phyloP scores from a whole-genome alignment of 2,329 filamentous ascomycete species.

The Aspergillus tubingensis region DNA sequence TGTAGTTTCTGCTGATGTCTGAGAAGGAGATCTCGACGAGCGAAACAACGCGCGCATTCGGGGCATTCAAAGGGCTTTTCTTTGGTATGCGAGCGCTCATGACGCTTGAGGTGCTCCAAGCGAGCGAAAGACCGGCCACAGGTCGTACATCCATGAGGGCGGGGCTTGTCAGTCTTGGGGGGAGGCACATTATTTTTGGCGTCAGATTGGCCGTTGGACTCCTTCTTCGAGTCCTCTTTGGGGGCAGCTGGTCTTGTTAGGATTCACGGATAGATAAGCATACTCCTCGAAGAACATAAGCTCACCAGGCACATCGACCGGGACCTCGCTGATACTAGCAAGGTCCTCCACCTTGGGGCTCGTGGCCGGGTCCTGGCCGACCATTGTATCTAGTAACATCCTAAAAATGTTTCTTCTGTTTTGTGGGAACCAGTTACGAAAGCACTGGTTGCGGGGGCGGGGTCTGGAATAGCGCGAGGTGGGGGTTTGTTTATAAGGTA shows the following conservation, averaged over 20 bases:
- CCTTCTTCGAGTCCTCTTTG: conserved; percentile 34
- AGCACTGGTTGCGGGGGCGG: conserved; percentile 1
- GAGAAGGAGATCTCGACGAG: conserved; percentile 84
- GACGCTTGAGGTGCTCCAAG: conserved; percentile 93
- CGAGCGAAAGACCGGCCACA: conserved; percentile 92
- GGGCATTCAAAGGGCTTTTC: conserved; percentile 98
- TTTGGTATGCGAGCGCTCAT: conserved; percentile 97
- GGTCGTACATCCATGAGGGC: conserved; percentile 89
- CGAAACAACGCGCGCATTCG: conserved; percentile 92
- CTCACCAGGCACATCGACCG: conserved; percentile 43
- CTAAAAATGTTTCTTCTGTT: conserved; percentile 13
- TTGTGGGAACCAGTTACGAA: conserved; percentile 3
- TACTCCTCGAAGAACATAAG: conserved; percentile 15
- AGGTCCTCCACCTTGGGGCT: conserved; percentile 42
- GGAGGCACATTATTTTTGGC: conserved; percentile 57
- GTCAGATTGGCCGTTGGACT: conserved; percentile 28
- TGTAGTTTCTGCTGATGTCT: conserved; percentile 98
- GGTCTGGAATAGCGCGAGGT: neutral
- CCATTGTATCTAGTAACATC: conserved; percentile 44
- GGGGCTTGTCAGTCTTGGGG: conserved; percentile 95
- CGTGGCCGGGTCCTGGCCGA: conserved; percentile 36
- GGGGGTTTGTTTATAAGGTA: neutral
- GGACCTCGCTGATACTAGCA: conserved; percentile 45
- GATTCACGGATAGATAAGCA: conserved; percentile 16
- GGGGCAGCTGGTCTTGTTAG: conserved; percentile 25